Conservation (phyloP, 441 rosid species). For the Hura crepitans region DNA sequence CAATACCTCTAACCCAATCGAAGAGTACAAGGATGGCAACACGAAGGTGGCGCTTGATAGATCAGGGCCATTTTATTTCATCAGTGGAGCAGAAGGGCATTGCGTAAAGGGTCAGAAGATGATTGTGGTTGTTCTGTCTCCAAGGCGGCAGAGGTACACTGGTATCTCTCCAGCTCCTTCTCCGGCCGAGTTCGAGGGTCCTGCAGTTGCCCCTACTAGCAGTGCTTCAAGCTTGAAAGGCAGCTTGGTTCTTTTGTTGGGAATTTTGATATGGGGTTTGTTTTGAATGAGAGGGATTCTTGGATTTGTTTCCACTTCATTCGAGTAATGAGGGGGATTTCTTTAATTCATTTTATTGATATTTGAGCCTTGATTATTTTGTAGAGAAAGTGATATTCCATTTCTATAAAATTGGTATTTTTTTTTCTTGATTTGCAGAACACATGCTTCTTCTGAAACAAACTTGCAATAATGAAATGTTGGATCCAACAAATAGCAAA, state of each 20-base stretch:
- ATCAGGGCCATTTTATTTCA: slow-evolving; percentile 69
- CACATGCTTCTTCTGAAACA: background rate
- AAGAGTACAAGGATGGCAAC: slow-evolving; percentile 59
- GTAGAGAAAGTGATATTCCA: slow-evolving; percentile 8
- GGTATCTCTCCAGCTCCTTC: slow-evolving; percentile 75
- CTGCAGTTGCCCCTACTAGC: slow-evolving; percentile 65
- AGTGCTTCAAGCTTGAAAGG: slow-evolving; percentile 32
- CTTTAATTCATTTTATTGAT: slow-evolving; percentile 3
- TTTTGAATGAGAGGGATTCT: slow-evolving; percentile 13
- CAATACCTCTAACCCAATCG: slow-evolving; percentile 54
- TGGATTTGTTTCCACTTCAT: background rate
- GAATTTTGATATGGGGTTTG: slow-evolving; percentile 29
- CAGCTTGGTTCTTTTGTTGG: slow-evolving; percentile 24
- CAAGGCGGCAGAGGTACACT: slow-evolving; percentile 32
- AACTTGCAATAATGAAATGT: background rate
- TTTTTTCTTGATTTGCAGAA: background rate
- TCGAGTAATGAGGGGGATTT: slow-evolving; percentile 6
- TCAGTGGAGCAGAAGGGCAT: slow-evolving; percentile 72
- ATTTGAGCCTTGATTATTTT: background rate
- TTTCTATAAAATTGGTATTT: background rate
- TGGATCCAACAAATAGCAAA: background rate
- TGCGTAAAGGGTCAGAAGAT: slow-evolving; percentile 81
- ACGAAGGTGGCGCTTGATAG: slow-evolving; percentile 62
- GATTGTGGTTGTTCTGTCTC: slow-evolving; percentile 51
- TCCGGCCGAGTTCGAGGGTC: slow-evolving; percentile 45